Evolutionary conservation across 2,329 filamentous ascomycete species (phyloP), one percentile per base, ranked within the genome.

Genomic region (Stylonectria norvegica): DNA sequence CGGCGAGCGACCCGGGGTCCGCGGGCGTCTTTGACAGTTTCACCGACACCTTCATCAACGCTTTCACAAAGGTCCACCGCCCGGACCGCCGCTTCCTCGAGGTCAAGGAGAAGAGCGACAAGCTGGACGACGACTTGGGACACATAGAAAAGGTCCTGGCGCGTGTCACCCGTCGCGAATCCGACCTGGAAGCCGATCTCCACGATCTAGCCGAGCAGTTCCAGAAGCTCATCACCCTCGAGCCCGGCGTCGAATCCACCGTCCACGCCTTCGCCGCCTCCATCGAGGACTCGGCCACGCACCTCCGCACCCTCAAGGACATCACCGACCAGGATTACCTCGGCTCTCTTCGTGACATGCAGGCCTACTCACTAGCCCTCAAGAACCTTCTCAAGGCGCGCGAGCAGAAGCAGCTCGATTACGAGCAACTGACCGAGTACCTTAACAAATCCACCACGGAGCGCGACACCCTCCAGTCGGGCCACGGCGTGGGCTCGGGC

Each of bases 351-450:
- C 82, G 89, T 36, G 93, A 98, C 67, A 95, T 97, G 90, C 87
- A 94, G 56, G 85, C 89, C 18, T 98, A 97, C 66, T 91, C 89
- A 50, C 70, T 79, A n/a, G 85, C 89, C 0, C 72, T 97, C 33
- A 95, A 95, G 65, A 76, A 81, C 17, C 81, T 98, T 5, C 81
- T 98, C 49, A 95, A 95, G 64, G 88, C 88, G 2, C 84, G 93
- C 23, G 93, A 98, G 69, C 89, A 94, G 69, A 98, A 98, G 63
- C 93, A 98, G 64, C 84, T 98, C 42, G 93, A 98, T 69, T 95
- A 91, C 59, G 93, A 98, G 68, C 90, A 89, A 50, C 76, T 98
- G 22, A 95, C 89, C 19, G 91, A 97, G 62, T 97, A 97, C 65
- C 85, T 96, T 38, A 87, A 87, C 68, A 95, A 95, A 63, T 89